phyloP scores from a whole-genome alignment of 139 green algal species.

The Auxenochlorella pyrenoidosa region DNA sequence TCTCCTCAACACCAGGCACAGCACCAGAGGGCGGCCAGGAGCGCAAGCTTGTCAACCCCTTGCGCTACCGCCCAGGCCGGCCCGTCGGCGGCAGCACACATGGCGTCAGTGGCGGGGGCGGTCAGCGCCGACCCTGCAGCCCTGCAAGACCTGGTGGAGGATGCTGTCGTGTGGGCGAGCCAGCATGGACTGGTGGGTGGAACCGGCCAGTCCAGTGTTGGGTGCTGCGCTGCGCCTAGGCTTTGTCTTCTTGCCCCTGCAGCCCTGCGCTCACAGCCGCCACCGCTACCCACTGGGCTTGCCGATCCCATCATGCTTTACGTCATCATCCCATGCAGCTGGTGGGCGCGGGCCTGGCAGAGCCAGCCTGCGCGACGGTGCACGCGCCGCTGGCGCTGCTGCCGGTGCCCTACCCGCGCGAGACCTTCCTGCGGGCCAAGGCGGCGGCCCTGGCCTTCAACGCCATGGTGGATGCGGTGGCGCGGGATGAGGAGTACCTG shows the following conservation, averaged over 20 bases:
- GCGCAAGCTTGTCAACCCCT: no score
- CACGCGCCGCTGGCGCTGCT: constrained; percentile 89
- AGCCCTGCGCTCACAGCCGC: no score
- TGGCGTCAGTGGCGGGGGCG: constrained; percentile 7
- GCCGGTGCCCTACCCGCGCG: constrained; percentile 85
- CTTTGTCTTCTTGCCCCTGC: no score
- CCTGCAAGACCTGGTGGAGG: constrained; percentile 61
- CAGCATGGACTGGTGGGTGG: constrained; percentile 84
- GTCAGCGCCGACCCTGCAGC: not conserved
- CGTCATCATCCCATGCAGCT: not conserved
- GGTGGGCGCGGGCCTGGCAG: constrained; percentile 47
- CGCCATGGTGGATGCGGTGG: constrained; percentile 82
- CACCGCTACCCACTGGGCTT: not conserved
- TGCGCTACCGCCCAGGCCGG: not conserved
- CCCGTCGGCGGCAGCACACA: constrained; percentile 5
- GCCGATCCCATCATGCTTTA: not conserved
- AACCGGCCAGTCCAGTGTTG: not conserved
- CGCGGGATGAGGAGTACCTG: constrained; percentile 82
- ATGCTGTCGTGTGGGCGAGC: constrained; percentile 83
- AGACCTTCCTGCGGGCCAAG: constrained; percentile 64
- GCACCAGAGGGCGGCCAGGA: no score
- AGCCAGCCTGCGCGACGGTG: constrained; percentile 52
- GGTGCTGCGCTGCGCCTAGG: not conserved
- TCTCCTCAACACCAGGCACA: no score
- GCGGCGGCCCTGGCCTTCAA: constrained; percentile 79